Percentiles rank a stretch among this genome's conserved stretches.
Conservation (phyloP, 371 early-diverging fungal genomes). For the Syncephalastrum monosporum region DNA sequence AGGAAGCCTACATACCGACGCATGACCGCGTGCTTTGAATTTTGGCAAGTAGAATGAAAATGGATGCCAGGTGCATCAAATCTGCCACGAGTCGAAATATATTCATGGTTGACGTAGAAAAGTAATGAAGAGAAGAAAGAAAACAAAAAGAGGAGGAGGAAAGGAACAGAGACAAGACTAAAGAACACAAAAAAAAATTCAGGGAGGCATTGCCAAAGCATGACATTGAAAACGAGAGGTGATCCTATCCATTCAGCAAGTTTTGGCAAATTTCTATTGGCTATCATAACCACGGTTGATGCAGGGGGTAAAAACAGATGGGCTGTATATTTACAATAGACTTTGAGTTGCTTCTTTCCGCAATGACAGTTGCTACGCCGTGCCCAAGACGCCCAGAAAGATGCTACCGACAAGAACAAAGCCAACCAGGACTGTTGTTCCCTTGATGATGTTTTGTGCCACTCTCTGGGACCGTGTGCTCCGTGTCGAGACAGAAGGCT, state of each 20-base stretch:
- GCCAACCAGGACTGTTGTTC: slow-evolving; percentile 35
- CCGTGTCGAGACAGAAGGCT: slow-evolving; percentile 9
- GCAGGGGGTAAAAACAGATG: slow-evolving; percentile 4
- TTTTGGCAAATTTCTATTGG: background rate
- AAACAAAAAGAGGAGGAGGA: slow-evolving; percentile 1
- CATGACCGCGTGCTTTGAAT: slow-evolving; percentile 82
- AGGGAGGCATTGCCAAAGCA: no score
- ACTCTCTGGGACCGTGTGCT: slow-evolving; percentile 11
- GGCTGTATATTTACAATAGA: slow-evolving; percentile 4
- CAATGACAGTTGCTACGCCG: no score
- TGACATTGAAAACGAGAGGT: no score
- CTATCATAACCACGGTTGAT: slow-evolving; percentile 1
- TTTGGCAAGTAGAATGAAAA: slow-evolving; percentile 86
- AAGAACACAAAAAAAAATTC: slow-evolving; percentile 8
- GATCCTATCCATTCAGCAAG: no score
- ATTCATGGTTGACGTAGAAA: slow-evolving; percentile 60
- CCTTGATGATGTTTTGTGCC: slow-evolving; percentile 24
- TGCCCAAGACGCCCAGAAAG: slow-evolving; percentile 25
- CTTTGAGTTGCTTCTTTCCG: no score
- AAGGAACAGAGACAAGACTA: background rate
- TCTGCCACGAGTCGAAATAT: slow-evolving; percentile 90
- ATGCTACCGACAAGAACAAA: slow-evolving; percentile 49
- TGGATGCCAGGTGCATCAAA: slow-evolving; percentile 92
- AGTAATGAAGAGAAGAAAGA: slow-evolving; percentile 1
- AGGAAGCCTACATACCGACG: slow-evolving; percentile 57